These are phyloP conservation scores for Backusella tuberculispora DNA, from an alignment of 192 early-diverging fungal species.

Conservation along the genomic window DNA sequence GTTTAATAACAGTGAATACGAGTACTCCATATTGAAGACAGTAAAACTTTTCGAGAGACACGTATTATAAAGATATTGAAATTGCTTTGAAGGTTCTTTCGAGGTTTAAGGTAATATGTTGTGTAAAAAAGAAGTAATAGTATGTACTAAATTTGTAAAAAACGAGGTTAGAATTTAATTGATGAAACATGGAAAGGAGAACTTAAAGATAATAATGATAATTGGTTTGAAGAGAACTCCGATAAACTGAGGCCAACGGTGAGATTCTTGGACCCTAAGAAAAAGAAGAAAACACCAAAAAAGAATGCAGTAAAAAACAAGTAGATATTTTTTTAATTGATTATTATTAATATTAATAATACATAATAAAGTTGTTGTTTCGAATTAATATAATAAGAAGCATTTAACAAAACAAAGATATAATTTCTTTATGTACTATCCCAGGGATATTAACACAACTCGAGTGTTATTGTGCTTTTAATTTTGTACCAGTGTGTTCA, in stretches of 20 bases:
- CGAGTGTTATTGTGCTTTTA: no score
- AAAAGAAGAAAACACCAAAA: conserved; percentile 19
- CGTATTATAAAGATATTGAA: conserved; percentile 5
- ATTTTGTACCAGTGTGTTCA: no score
- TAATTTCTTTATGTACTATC: no score
- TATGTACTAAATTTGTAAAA: not conserved
- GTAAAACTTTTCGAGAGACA: not conserved
- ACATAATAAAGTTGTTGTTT: conserved; percentile 30
- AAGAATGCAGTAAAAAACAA: no score
- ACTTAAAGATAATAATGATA: no score
- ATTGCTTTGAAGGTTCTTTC: conserved; percentile 1
- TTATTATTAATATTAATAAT: conserved; percentile 22
- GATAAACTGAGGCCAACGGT: no score
- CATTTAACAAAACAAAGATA: conserved; percentile 22
- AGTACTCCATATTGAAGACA: not conserved
- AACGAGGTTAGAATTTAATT: no score
- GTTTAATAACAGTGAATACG: conserved; percentile 3
- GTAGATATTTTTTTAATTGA: not conserved
- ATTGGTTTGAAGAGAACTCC: no score
- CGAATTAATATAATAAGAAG: conserved; percentile 1
- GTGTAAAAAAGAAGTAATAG: conserved; percentile 1
- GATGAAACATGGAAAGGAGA: no score
- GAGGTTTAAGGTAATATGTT: conserved; percentile 2
- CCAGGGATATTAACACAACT: no score
- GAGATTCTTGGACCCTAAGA: conserved; percentile 31